These are phyloP conservation scores for Melanogaster broomeanus DNA, from an alignment of 768 basidiomycete species.

Conservation along the genomic window DNA sequence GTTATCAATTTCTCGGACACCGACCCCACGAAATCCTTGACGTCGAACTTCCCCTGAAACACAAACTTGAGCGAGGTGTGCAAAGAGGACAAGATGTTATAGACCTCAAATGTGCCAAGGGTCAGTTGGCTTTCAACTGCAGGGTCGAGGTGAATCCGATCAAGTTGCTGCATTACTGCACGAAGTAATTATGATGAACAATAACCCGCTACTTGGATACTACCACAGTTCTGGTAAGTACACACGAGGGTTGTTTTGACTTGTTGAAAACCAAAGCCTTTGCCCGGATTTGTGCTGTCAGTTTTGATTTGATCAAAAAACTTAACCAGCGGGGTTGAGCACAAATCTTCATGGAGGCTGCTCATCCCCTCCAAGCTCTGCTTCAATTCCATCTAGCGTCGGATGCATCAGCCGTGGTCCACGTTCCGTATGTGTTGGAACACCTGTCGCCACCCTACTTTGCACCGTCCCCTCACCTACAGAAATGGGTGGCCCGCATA, in stretches of 20 bases:
- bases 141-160: constrained; percentile 45
- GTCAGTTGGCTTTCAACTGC: constrained; percentile 53
- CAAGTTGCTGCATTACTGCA: constrained; percentile 26
- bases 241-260: constrained; percentile 26
- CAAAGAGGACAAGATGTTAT: not conserved
- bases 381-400: constrained; percentile 74
- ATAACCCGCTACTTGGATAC: not conserved
- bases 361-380: constrained; percentile 59
- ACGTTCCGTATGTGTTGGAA: constrained; percentile 61
- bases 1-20: constrained; percentile 87
- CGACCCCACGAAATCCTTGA: constrained; percentile 84
- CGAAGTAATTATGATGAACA: not conserved
- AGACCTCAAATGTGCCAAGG: constrained; percentile 58
- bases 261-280: constrained; percentile 31
- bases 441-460: constrained; percentile 56
- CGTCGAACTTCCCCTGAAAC: constrained; percentile 82
- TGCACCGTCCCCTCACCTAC: constrained; percentile 60
- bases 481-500: constrained; percentile 77
- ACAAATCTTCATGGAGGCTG: constrained; percentile 40
- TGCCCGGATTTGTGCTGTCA: not conserved
- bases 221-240: too few relatives aligned
- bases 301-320: not conserved
- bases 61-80: constrained; percentile 8
- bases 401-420: constrained; percentile 58
- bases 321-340: too few relatives aligned